A percentile compares a stretch with the other conserved stretches of the same genome.
These are phyloP conservation scores for Eimeria falciformis DNA, from an alignment of 169 alveolate genomes.

Conservation along the genomic window DNA sequence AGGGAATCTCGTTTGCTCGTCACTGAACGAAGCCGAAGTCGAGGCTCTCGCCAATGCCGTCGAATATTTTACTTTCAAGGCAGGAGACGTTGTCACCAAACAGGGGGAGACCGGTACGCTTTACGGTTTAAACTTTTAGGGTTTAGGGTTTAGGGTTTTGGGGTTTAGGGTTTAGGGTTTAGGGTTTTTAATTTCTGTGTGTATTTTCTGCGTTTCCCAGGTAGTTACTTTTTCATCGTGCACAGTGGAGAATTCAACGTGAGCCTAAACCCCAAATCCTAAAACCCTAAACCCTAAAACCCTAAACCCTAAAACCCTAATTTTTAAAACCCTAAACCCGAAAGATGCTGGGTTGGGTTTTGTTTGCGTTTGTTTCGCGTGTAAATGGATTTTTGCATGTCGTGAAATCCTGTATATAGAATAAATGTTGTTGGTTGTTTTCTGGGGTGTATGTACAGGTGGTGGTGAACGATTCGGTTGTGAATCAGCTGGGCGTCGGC, in stretches of 20 bases:
- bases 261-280: constrained; percentile 7
- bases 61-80: constrained; percentile 88
- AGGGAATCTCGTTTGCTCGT: constrained; percentile 89
- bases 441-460: constrained; percentile 80
- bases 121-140: neutral
- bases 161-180: constrained; percentile 10
- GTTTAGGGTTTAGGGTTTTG: neutral
- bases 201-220: too few relatives aligned
- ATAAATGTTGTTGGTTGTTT: too few relatives aligned
- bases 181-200: neutral
- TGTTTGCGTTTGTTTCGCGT: too few relatives aligned
- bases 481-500: constrained; percentile 93
- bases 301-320: too few relatives aligned
- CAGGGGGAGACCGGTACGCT: constrained; percentile 89
- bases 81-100: constrained; percentile 89
- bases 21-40: constrained; percentile 91
- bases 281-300: constrained; percentile 29
- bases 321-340: too few relatives aligned
- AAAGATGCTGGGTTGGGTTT: too few relatives aligned
- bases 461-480: constrained; percentile 90
- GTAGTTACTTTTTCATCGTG: constrained; percentile 91
- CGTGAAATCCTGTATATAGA: too few relatives aligned
- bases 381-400: too few relatives aligned
- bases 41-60: constrained; percentile 91
- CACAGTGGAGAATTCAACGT: constrained; percentile 85